These are phyloP conservation scores for Colletotrichum echinochloae DNA, from an alignment of 2,329 filamentous ascomycete genomes.

Conservation along the genomic window DNA sequence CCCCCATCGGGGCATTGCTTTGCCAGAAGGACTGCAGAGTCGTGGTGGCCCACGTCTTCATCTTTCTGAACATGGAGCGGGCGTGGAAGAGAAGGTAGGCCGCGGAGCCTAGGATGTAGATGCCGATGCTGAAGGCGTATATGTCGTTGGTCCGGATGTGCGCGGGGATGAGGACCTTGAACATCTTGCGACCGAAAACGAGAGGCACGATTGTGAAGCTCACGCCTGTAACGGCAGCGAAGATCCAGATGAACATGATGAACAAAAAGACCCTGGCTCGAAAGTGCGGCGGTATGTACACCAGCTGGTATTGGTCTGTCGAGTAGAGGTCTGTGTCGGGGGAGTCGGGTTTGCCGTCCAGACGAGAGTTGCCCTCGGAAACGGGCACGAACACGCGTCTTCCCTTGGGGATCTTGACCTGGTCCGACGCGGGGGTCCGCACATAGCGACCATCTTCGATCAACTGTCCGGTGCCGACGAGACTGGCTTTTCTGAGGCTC, in stretches of 20 bases:
- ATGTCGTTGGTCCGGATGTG: conserved; percentile 89
- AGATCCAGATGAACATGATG: conserved; percentile 91
- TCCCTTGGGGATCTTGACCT: conserved; percentile 92
- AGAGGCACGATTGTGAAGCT: conserved; percentile 88
- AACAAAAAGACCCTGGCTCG: conserved; percentile 83
- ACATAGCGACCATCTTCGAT: conserved; percentile 84
- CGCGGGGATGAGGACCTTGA: conserved; percentile 77
- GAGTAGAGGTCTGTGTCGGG: conserved; percentile 63
- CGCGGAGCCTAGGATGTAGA: conserved; percentile 80
- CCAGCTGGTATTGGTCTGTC: conserved; percentile 73
- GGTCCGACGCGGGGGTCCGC: conserved; percentile 92
- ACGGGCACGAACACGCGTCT: conserved; percentile 84
- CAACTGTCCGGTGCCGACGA: conserved; percentile 66
- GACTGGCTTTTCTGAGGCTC: conserved; percentile 55
- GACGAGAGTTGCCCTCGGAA: conserved; percentile 72
- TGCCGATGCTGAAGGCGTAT: conserved; percentile 92
- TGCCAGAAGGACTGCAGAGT: conserved; percentile 46
- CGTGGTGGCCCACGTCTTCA: conserved; percentile 48
- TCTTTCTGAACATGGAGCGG: conserved; percentile 51
- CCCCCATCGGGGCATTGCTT: conserved; percentile 48
- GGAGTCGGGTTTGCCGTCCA: conserved; percentile 72
- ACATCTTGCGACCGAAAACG: conserved; percentile 83
- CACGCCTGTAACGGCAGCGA: conserved; percentile 89
- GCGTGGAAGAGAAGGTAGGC: conserved; percentile 72
- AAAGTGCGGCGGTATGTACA: conserved; percentile 90